Base-by-base conservation (phyloP, 2,329 filamentous ascomycete genomes). In the Cordyceps sp. region DNA sequence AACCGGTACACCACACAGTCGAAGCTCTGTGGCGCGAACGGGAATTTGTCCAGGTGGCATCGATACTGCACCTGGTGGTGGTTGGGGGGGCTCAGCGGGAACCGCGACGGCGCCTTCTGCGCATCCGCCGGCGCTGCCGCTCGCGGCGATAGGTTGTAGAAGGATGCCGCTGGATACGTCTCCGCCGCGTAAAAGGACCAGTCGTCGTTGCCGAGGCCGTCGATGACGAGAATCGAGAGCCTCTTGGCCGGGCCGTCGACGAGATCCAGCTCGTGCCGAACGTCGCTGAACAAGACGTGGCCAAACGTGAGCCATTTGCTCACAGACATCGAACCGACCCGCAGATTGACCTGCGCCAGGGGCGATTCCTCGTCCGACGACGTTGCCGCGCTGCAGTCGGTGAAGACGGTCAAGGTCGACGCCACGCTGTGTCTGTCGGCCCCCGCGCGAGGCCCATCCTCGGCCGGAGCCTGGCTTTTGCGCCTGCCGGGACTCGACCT, bases 221-320 rank as follows among this genome's bases (percentile, higher is more conserved):
- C 82, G 35, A 90, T 66, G 14, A 90, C 77, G 4, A 90, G 63
- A 18, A 90, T 72, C 0, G 70, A 74, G 35, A 60, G 77, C 33
- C 57, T 69, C 57, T 64, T 42, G 15, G 44, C 34, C 1, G 45
- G 44, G 6, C 46, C 39, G 15, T 48, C 45, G 5, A 44, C 54
- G 46, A 55, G 62, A 1, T 64, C 57, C 16, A 86, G 63, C 41
- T 83, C 75, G 29, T 82, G 76, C 18, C 82, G 71, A 5, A 79
- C 73, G 10, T 83, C 81, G 42, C 79, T 85, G 56, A 90, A 86
- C 4, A 90, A 61, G 0, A 88, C 79, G 42, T 84, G 77, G 2
- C 82, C 82, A 48, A 88, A 88, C 0, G 78, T 83, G 17, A 90
- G 67, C 82, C 81, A 90, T 47, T 86, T 86, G 62, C 78, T 85